These are phyloP conservation scores for Mucor racemosus DNA, from an alignment of 371 early-diverging fungal genomes.

Conservation along the genomic window DNA sequence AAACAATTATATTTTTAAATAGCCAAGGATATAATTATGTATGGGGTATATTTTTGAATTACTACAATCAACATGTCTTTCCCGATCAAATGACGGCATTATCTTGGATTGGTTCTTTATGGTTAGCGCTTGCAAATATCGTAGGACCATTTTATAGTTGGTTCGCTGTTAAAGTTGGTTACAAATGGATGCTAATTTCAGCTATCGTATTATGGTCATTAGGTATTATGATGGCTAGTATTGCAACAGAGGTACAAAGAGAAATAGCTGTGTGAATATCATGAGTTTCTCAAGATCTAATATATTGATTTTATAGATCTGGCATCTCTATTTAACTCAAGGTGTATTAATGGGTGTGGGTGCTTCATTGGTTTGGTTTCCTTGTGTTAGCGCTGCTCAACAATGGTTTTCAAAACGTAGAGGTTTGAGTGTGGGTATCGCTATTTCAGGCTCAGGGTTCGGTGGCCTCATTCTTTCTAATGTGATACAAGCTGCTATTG, in stretches of 20 bases:
- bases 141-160: slow-evolving; percentile 48
- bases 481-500: slow-evolving; percentile 61
- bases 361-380: slow-evolving; percentile 53
- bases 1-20: not conserved
- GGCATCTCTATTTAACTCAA: slow-evolving; percentile 74
- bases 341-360: slow-evolving; percentile 74
- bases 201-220: slow-evolving; percentile 54
- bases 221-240: slow-evolving; percentile 66
- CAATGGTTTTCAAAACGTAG: slow-evolving; percentile 80
- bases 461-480: slow-evolving; percentile 78
- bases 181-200: slow-evolving; percentile 52
- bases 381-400: slow-evolving; percentile 57
- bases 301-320: slow-evolving; percentile 47
- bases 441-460: slow-evolving; percentile 77
- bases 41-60: slow-evolving; percentile 43
- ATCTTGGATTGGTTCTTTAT: slow-evolving; percentile 50
- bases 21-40: slow-evolving; percentile 48
- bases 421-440: slow-evolving; percentile 75
- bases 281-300: slow-evolving; percentile 31
- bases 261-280: not conserved
- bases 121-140: slow-evolving; percentile 41
- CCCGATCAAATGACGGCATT: slow-evolving; percentile 38
- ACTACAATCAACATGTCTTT: slow-evolving; percentile 43
- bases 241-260: slow-evolving; percentile 53
- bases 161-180: slow-evolving; percentile 58